Conservation (phyloP, 108 stramenopile species). For the Aurantiochytrium sp. region DNA sequence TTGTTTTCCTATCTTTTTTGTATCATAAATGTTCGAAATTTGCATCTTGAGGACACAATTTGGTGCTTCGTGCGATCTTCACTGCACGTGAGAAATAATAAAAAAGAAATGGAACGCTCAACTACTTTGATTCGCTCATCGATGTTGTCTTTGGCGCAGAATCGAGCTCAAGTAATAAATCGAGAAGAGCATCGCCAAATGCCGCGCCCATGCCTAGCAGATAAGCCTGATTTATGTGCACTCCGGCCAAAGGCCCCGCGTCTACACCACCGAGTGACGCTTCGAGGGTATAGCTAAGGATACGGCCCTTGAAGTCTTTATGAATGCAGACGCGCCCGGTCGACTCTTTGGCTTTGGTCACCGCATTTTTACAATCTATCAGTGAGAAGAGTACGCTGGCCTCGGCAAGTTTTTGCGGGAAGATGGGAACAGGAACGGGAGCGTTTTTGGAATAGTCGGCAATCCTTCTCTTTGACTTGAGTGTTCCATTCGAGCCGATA, state of each 20-base stretch:
- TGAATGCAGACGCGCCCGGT: conserved; percentile 43
- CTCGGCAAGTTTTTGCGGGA: not conserved
- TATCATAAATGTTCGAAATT: too few species aligned
- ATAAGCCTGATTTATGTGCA: conserved; percentile 32
- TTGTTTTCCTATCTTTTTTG: too few species aligned
- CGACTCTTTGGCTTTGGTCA: conserved; percentile 32
- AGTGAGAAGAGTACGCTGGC: conserved; percentile 26
- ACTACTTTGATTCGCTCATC: too few species aligned
- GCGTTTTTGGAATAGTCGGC: not conserved
- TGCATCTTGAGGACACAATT: too few species aligned
- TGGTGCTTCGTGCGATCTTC: too few species aligned
- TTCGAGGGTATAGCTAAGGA: conserved; percentile 44
- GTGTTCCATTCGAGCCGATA: not conserved
- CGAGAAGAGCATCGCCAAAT: conserved; percentile 28
- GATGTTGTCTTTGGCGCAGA: too few species aligned
- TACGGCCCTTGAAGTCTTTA: conserved; percentile 26
- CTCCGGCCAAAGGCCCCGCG: conserved; percentile 11
- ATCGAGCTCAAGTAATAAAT: not conserved
- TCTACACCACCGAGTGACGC: conserved; percentile 41
- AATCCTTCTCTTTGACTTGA: not conserved
- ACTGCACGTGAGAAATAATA: too few species aligned
- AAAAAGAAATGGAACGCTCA: too few species aligned
- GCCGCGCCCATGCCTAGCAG: conserved; percentile 36
- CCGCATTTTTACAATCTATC: conserved; percentile 3
- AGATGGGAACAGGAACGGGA: not conserved